A percentile compares a stretch with the other conserved stretches of the same genome.
phyloP scores from a whole-genome alignment of 1,284 basidiomycete genomes.

The Fomitopsis pinicola region DNA sequence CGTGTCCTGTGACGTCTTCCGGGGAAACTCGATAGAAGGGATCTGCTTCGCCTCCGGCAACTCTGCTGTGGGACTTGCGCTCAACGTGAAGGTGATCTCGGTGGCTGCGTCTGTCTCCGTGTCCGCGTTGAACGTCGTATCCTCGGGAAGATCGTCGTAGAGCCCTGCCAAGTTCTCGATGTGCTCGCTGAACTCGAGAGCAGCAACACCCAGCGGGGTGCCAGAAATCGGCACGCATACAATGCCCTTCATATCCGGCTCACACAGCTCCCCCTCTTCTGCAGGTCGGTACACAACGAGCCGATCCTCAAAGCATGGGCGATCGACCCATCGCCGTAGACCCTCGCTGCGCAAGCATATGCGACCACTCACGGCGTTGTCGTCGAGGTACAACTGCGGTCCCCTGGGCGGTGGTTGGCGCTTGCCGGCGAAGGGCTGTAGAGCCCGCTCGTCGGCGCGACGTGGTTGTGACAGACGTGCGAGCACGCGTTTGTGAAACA shows the following conservation, averaged over 20 bases:
- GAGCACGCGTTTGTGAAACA: slow-evolving; percentile 51
- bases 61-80: background rate
- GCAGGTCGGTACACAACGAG: slow-evolving; percentile 47
- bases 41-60: background rate
- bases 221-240: slow-evolving; percentile 30
- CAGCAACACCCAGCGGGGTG: slow-evolving; percentile 58
- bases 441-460: slow-evolving; percentile 41
- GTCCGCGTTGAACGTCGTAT: background rate
- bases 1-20: slow-evolving; percentile 15
- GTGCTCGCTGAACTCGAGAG: slow-evolving; percentile 64
- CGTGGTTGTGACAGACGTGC: slow-evolving; percentile 38
- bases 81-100: slow-evolving; percentile 1
- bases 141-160: slow-evolving; percentile 14
- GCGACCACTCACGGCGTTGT: slow-evolving; percentile 34
- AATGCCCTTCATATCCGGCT: slow-evolving; percentile 7
- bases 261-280: slow-evolving; percentile 18
- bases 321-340: slow-evolving; percentile 59
- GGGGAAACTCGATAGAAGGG: slow-evolving; percentile 12
- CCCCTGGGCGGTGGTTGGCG: slow-evolving; percentile 23
- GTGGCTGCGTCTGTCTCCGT: slow-evolving; percentile 7
- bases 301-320: slow-evolving; percentile 75
- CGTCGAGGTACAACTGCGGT: slow-evolving; percentile 37
- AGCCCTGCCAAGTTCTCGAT: slow-evolving; percentile 56
- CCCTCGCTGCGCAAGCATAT: slow-evolving; percentile 48
- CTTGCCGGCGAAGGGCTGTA: slow-evolving; percentile 40